Evolutionary conservation across 2,329 filamentous ascomycete species (phyloP).

Genomic region (Nannizzia gypsea): DNA sequence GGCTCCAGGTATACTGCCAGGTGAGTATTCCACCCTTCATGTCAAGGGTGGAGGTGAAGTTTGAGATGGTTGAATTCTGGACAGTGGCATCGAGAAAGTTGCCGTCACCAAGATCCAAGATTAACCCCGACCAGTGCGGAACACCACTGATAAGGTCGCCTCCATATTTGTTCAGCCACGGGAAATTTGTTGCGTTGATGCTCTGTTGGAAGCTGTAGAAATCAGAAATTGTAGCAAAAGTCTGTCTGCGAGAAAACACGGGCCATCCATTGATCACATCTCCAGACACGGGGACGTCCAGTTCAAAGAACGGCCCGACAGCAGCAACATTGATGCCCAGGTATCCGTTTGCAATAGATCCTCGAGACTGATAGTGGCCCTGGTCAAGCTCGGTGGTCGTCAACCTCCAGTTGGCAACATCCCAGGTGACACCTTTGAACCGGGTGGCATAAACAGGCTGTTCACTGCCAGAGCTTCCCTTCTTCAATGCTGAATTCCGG

Average conservation of each 20-base stretch:
- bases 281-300: slow-evolving; percentile 39
- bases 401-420: slow-evolving; percentile 47
- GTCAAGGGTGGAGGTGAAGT: slow-evolving; percentile 51
- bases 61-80: slow-evolving; percentile 45
- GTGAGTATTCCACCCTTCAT: slow-evolving; percentile 51
- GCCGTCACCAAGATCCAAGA: slow-evolving; percentile 45
- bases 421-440: slow-evolving; percentile 46
- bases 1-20: slow-evolving; percentile 58
- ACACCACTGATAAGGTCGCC: slow-evolving; percentile 60
- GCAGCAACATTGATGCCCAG: slow-evolving; percentile 52
- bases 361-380: slow-evolving; percentile 50
- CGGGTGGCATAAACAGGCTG: slow-evolving; percentile 35
- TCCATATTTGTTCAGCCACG: slow-evolving; percentile 57
- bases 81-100: slow-evolving; percentile 50
- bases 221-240: slow-evolving; percentile 55
- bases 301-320: slow-evolving; percentile 52
- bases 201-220: slow-evolving; percentile 52
- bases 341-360: slow-evolving; percentile 52
- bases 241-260: slow-evolving; percentile 50
- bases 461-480: neutral
- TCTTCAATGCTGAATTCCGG: slow-evolving; percentile 6
- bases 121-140: slow-evolving; percentile 54
- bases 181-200: slow-evolving; percentile 52
- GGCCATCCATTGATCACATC: slow-evolving; percentile 56
- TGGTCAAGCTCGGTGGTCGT: slow-evolving; percentile 43